phyloP scores from a whole-genome alignment of 805 yeast species.

The Wickerhamiella occidentalis region DNA sequence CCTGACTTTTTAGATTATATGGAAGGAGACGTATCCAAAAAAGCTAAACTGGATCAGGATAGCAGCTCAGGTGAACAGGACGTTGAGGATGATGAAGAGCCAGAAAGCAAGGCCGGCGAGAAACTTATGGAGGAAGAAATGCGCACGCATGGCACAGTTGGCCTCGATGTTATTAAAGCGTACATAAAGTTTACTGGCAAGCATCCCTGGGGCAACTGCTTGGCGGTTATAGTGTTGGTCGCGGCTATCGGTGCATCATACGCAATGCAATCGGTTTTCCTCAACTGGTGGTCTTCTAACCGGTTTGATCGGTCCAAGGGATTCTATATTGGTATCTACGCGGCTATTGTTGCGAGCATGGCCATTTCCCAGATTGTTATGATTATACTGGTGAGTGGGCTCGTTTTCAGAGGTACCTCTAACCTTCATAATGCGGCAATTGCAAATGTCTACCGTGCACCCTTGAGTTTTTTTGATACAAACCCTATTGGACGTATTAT shows the following conservation, averaged over 20 bases:
- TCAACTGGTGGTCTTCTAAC: constrained; percentile 64
- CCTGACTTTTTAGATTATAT: not conserved
- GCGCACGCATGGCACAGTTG: not conserved
- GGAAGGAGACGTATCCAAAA: not conserved
- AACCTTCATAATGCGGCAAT: constrained; percentile 26
- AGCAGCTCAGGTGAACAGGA: not conserved
- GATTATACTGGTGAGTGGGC: constrained; percentile 13
- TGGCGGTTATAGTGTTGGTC: constrained; percentile 20
- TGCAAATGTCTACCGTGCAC: constrained; percentile 50
- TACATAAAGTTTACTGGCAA: constrained; percentile 1
- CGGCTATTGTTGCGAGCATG: constrained; percentile 39
- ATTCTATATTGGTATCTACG: constrained; percentile 58
- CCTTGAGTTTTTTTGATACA: constrained; percentile 72
- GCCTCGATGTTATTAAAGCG: not conserved
- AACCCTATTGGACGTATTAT: constrained; percentile 81
- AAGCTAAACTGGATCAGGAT: not conserved
- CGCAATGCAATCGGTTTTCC: constrained; percentile 29
- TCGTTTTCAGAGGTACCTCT: constrained; percentile 47
- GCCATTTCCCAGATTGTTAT: not conserved
- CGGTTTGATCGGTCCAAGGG: constrained; percentile 40
- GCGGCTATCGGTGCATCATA: constrained; percentile 36
- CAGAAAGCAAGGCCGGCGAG: not conserved
- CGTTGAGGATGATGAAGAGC: not conserved
- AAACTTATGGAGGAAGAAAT: constrained; percentile 3
- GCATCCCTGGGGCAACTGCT: not conserved